A percentile compares a stretch with the other conserved stretches of the same genome.
Conservation (phyloP, 495 filamentous ascomycete genomes). For the Lepraria neglecta region DNA sequence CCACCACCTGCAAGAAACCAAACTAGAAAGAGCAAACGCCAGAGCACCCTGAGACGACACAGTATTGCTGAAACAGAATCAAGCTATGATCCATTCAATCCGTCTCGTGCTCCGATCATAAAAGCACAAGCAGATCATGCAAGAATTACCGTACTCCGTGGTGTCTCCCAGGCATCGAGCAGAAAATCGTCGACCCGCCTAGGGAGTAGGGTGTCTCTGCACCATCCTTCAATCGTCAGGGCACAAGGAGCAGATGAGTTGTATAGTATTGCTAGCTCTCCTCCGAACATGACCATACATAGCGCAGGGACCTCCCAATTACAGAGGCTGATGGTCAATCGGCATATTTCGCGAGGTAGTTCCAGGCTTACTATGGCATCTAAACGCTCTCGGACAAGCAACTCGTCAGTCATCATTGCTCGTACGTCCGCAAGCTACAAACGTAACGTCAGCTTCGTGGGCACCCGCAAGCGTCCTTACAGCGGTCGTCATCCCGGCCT, state of each 20-base stretch:
- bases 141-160: constrained; percentile 63
- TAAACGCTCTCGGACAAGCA: constrained; percentile 47
- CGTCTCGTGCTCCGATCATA: constrained; percentile 45
- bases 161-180: constrained; percentile 19
- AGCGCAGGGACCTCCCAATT: constrained; percentile 19
- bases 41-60: constrained; percentile 38
- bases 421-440: constrained; percentile 55
- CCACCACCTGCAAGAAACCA: constrained; percentile 24
- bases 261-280: constrained; percentile 24
- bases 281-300: constrained; percentile 18
- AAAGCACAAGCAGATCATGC: constrained; percentile 42
- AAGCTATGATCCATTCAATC: constrained; percentile 80
- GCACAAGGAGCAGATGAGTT: constrained; percentile 18
- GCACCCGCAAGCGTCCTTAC: constrained; percentile 44
- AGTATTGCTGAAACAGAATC: constrained; percentile 43
- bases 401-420: constrained; percentile 41
- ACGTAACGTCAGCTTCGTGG: constrained; percentile 75
- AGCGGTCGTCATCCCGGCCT: constrained; percentile 27
- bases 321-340: constrained; percentile 17
- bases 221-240: constrained; percentile 21
- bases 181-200: constrained; percentile 17
- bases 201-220: constrained; percentile 21
- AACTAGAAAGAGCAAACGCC: constrained; percentile 33
- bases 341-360: constrained; percentile 20
- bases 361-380: constrained; percentile 32